Conservation (phyloP, 192 early-diverging fungal species). For the Umbelopsis isabellina region DNA sequence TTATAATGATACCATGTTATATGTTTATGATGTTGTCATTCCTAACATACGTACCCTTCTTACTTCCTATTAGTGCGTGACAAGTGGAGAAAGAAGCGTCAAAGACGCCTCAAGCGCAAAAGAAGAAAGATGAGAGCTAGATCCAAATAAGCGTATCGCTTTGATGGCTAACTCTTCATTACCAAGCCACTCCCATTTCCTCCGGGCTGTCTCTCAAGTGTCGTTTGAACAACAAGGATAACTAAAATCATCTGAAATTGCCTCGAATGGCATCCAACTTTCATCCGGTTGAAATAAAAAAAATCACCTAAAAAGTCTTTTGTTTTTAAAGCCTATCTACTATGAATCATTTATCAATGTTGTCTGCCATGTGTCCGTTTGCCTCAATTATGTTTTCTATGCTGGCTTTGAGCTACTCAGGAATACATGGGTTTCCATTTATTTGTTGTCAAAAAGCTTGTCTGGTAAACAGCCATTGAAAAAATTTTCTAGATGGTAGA, state of each 20-base stretch:
- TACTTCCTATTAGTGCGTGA: constrained; percentile 58
- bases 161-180: neutral
- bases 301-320: constrained; percentile 7
- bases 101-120: constrained; percentile 73
- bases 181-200: neutral
- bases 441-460: no score
- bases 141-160: constrained; percentile 52
- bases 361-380: no score
- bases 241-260: neutral
- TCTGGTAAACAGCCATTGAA: no score
- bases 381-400: no score
- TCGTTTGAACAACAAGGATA: constrained; percentile 14
- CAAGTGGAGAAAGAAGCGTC: constrained; percentile 79
- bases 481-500: no score
- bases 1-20: neutral
- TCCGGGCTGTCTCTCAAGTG: constrained; percentile 2
- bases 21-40: neutral
- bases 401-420: no score
- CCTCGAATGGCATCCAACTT: neutral
- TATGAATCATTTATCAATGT: no score
- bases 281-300: constrained; percentile 22
- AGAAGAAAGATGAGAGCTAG: constrained; percentile 76
- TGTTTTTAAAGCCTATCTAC: constrained; percentile 6
- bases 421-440: no score
- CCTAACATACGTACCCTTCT: neutral